These are phyloP conservation scores for Talaromyces sp. DNA, from an alignment of 2,329 filamentous ascomycete species.

Conservation along the genomic window DNA sequence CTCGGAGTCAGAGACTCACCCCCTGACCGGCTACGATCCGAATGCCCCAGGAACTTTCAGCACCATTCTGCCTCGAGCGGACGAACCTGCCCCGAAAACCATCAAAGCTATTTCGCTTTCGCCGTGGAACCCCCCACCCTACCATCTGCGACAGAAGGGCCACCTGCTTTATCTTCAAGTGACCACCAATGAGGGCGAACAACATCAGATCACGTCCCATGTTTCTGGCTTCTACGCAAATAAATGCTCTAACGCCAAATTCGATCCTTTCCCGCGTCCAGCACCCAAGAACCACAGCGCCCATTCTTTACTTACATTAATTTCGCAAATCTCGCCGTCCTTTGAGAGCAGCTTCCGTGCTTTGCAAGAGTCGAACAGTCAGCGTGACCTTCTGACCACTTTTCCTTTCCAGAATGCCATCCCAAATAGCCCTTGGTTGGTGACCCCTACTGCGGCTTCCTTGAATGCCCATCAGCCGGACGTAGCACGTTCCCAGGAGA, in stretches of 20 bases:
- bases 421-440: slow-evolving; percentile 87
- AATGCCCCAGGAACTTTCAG: slow-evolving; percentile 65
- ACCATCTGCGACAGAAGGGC: slow-evolving; percentile 84
- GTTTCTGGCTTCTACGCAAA: slow-evolving; percentile 96
- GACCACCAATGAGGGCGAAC: slow-evolving; percentile 91
- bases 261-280: slow-evolving; percentile 80
- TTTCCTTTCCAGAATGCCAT: slow-evolving; percentile 96
- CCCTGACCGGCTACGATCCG: slow-evolving; percentile 75
- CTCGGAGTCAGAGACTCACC: slow-evolving; percentile 43
- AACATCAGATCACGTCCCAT: slow-evolving; percentile 88
- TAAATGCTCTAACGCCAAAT: slow-evolving; percentile 91
- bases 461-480: slow-evolving; percentile 74
- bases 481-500: slow-evolving; percentile 86
- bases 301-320: slow-evolving; percentile 81
- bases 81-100: slow-evolving; percentile 76
- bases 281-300: slow-evolving; percentile 74
- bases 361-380: slow-evolving; percentile 80
- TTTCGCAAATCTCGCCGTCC: slow-evolving; percentile 76
- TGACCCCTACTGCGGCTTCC: slow-evolving; percentile 64
- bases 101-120: slow-evolving; percentile 86
- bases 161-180: slow-evolving; percentile 88
- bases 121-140: slow-evolving; percentile 93
- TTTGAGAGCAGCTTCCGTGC: slow-evolving; percentile 74
- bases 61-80: slow-evolving; percentile 66
- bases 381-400: slow-evolving; percentile 82